A percentile compares a stretch with the other conserved stretches of the same genome.
phyloP scores from a whole-genome alignment of 768 basidiomycete genomes.

The Glaciozyma martinii region DNA sequence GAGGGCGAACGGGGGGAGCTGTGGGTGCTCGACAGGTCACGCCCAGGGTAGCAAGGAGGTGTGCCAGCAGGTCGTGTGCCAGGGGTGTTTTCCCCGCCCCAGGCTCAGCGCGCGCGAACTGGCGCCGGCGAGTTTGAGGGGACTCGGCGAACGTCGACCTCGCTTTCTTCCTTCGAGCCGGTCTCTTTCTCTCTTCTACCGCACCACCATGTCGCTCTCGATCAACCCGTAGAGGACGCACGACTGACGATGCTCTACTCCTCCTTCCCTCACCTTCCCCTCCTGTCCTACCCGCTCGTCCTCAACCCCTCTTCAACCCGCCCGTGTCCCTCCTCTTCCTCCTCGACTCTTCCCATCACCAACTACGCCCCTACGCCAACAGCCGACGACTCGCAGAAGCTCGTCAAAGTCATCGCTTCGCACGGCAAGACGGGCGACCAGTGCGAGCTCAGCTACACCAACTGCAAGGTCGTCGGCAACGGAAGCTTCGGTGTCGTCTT shows the following conservation, averaged over 20 bases:
- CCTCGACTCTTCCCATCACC: not conserved
- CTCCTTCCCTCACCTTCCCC: conserved; percentile 12
- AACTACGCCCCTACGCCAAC: conserved; percentile 9
- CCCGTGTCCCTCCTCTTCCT: not conserved
- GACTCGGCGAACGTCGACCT: no score
- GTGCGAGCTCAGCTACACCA: conserved; percentile 70
- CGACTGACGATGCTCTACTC: conserved; percentile 8
- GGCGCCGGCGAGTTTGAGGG: no score
- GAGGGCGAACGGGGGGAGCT: no score
- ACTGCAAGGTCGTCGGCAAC: conserved; percentile 96
- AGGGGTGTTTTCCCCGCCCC: no score
- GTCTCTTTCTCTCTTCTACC: no score
- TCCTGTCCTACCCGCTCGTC: conserved; percentile 22
- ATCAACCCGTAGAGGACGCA: not conserved
- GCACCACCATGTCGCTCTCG: not conserved
- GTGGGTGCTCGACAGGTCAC: no score
- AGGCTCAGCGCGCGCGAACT: no score
- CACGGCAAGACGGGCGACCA: conserved; percentile 89
- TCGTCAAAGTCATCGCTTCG: conserved; percentile 88
- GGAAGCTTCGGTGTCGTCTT: conserved; percentile 99
- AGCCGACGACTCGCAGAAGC: conserved; percentile 85
- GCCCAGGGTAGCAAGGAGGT: no score
- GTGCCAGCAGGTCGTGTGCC: no score
- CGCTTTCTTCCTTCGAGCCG: no score
- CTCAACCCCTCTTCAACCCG: conserved; percentile 18